Base-by-base conservation (phyloP, 768 basidiomycete genomes). In the Omphalotus guepiniiformis region DNA sequence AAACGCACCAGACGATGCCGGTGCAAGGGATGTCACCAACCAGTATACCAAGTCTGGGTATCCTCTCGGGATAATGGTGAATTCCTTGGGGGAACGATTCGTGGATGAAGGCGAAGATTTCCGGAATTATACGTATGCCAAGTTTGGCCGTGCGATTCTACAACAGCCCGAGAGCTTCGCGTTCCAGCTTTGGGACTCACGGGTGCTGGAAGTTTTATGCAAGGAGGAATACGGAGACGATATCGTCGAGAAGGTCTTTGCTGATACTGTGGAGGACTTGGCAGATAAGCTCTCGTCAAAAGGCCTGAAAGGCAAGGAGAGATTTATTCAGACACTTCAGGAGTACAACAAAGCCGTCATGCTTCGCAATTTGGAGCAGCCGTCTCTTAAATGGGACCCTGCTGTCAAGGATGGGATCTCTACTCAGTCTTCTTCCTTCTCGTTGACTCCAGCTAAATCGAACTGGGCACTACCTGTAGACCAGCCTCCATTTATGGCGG, bases 31-130 rank as follows among this genome's bases (percentile, higher is more conserved):
- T 39, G 60, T 83, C 46, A 83, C 79, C 48, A 86, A 88, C 58
- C 82, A 83, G 52, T 83, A 72, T 61, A 86, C 84, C 6, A 86
- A 86, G 61, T 85, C 83, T 8, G 82, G 85, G 1, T 85, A 86
- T 56, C 83, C 85, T 2, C 66, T 85, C 8, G 83, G 84, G 1
- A 70, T 87, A 50, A 85, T 84, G 83, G 62, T 84, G 21, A 87
- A 85, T 55, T 56, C 69, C 0, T 51, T 61, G 2, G 85, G 85
- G 3, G 53, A 61, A 42, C 71, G 84, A 13, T 87, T 86, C 53
- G 83, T 85, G 6, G 82, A 87, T 51, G 85, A 86, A 61, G 84
- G 83, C 29, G 76, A 29, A 39, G 83, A 87, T 63, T 85, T 78
- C 58, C 73, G 85, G 38, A 86, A 83, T 59, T 85, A 79, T 54